phyloP scores from a whole-genome alignment of 768 basidiomycete genomes.

The Naganishia friedmannii region DNA sequence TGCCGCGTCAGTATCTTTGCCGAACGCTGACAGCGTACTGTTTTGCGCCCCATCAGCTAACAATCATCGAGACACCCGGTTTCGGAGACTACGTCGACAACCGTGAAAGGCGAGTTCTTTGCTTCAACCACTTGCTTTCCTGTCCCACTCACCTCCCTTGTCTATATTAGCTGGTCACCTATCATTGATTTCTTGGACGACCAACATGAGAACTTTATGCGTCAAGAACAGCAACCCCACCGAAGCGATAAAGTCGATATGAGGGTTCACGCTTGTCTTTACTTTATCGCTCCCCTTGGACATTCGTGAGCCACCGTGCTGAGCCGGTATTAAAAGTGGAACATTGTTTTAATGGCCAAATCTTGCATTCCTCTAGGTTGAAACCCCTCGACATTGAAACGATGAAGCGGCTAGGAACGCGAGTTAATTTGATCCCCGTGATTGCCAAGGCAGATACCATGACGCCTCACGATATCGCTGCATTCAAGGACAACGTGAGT shows the following conservation, averaged over 20 bases:
- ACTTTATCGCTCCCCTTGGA: conserved; percentile 98
- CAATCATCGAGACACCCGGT: conserved; percentile 98
- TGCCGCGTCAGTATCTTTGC: not conserved
- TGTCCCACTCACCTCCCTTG: conserved; percentile 11
- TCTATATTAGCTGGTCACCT: conserved; percentile 80
- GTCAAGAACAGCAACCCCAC: conserved; percentile 98
- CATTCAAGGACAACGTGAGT: conserved; percentile 75
- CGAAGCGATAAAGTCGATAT: conserved; percentile 89
- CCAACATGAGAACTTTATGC: conserved; percentile 93
- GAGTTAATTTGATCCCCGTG: conserved; percentile 96
- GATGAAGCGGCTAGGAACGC: conserved; percentile 94
- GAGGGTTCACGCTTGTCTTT: conserved; percentile 95
- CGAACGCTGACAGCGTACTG: not conserved
- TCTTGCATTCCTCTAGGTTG: conserved; percentile 63
- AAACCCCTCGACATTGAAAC: conserved; percentile 99
- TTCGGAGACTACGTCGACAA: conserved; percentile 99
- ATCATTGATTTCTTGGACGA: conserved; percentile 97
- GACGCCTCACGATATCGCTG: conserved; percentile 88
- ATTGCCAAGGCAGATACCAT: conserved; percentile 98
- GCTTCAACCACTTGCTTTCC: conserved; percentile 8
- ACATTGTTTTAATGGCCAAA: no score
- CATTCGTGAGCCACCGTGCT: conserved; percentile 69
- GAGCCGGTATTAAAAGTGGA: no score
- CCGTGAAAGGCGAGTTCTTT: conserved; percentile 73
- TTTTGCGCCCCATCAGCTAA: conserved; percentile 57